These are phyloP conservation scores for Penicillium expansum DNA, from an alignment of 2,329 filamentous ascomycete genomes.

Conservation along the genomic window DNA sequence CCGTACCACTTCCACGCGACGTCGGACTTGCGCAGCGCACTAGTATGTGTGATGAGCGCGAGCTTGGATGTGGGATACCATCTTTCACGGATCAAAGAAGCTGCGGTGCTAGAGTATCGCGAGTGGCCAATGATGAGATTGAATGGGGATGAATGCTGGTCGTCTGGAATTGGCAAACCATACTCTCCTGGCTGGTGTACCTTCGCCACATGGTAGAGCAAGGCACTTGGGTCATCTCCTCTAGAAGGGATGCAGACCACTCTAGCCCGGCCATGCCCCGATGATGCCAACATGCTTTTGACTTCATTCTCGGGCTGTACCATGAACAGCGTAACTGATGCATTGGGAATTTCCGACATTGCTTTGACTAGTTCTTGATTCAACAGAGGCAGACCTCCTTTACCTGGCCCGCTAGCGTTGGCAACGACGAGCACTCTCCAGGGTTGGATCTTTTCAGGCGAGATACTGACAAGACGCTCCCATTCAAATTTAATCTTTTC, in stretches of 20 bases:
- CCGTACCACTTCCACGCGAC: background rate
- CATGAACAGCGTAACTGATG: background rate
- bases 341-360: background rate
- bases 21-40: background rate
- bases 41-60: background rate
- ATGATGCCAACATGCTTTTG: background rate
- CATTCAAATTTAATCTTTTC: background rate
- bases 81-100: background rate
- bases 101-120: conserved; percentile 1
- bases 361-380: conserved; percentile 4
- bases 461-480: conserved; percentile 1
- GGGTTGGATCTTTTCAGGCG: background rate
- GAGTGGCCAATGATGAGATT: conserved; percentile 1
- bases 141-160: background rate
- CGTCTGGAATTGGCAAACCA: background rate
- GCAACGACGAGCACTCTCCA: background rate
- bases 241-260: background rate
- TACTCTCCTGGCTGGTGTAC: background rate
- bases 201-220: conserved; percentile 1
- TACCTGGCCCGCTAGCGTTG: conserved; percentile 1
- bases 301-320: background rate
- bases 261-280: background rate
- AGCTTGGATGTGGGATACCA: conserved; percentile 1
- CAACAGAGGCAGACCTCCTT: background rate
- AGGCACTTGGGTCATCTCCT: background rate